phyloP scores from a whole-genome alignment of 768 basidiomycete species.

The Mrakia frigida region DNA sequence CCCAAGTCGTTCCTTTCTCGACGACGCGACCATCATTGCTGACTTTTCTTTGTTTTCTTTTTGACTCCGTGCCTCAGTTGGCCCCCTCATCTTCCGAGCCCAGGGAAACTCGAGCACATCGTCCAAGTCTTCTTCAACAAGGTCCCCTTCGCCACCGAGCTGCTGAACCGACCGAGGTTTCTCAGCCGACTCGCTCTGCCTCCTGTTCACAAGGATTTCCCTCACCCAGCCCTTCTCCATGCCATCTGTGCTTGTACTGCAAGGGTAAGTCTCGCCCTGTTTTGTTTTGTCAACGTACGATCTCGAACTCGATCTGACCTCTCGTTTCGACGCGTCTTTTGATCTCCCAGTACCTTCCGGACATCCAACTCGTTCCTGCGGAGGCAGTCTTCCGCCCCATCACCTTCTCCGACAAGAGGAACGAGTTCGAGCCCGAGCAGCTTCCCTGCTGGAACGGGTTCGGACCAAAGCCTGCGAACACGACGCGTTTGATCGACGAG shows the following conservation, averaged over 20 bases:
- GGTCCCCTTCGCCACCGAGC: background rate
- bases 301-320: too few species aligned
- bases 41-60: background rate
- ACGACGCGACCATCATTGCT: background rate
- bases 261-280: background rate
- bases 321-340: background rate
- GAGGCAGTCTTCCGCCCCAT: background rate
- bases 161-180: background rate
- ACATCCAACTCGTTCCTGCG: background rate
- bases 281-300: too few species aligned
- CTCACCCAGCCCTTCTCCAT: constrained; percentile 8
- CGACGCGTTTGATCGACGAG: constrained; percentile 4
- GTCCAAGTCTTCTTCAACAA: background rate
- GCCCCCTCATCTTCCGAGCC: background rate
- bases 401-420: background rate
- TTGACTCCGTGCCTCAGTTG: background rate
- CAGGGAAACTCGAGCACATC: constrained; percentile 14
- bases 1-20: background rate
- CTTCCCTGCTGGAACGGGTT: background rate
- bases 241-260: constrained; percentile 1
- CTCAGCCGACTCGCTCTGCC: background rate
- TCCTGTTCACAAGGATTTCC: background rate
- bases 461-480: background rate
- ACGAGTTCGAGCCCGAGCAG: background rate
- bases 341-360: background rate